Evolutionary conservation across 2,329 filamentous ascomycete genomes (phyloP).

Genomic region (Aureobasidium sp.): DNA sequence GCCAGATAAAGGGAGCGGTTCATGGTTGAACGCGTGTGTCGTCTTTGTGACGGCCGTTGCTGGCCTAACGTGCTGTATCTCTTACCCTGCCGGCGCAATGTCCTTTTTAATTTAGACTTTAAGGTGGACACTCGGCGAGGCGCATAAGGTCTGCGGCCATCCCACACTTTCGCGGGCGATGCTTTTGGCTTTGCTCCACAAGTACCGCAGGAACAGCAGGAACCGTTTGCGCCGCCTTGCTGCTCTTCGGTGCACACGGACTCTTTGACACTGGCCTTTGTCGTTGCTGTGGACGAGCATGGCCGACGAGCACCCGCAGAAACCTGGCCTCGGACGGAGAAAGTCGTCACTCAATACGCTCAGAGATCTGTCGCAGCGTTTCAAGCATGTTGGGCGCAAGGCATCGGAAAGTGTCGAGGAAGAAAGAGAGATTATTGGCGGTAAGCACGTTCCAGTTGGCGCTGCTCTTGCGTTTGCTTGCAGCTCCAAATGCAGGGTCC

Average conservation of each 20-base stretch:
- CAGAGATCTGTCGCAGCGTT: neutral
- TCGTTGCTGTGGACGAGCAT: neutral
- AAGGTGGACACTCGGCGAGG: neutral
- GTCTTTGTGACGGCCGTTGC: neutral
- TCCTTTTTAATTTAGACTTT: conserved; percentile 11
- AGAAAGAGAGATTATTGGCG: conserved; percentile 6
- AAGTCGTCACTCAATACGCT: conserved; percentile 4
- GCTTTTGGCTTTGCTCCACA: conserved; percentile 8
- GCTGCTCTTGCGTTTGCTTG: conserved; percentile 1
- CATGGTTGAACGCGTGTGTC: neutral
- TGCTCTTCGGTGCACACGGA: conserved; percentile 1
- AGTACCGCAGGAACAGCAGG: conserved; percentile 5
- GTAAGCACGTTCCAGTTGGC: conserved; percentile 13
- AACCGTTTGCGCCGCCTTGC: conserved; percentile 1
- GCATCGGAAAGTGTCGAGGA: neutral
- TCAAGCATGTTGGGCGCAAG: neutral
- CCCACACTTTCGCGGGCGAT: conserved; percentile 3
- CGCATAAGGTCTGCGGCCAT: conserved; percentile 8
- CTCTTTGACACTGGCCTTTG: neutral
- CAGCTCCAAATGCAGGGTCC: conserved; percentile 6
- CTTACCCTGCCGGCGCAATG: conserved; percentile 1
- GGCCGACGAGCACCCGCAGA: neutral
- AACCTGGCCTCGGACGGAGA: neutral
- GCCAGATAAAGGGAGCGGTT: neutral
- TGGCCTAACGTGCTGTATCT: conserved; percentile 10